Conservation (phyloP, 108 stramenopile species). For the Skeletonema grethae region DNA sequence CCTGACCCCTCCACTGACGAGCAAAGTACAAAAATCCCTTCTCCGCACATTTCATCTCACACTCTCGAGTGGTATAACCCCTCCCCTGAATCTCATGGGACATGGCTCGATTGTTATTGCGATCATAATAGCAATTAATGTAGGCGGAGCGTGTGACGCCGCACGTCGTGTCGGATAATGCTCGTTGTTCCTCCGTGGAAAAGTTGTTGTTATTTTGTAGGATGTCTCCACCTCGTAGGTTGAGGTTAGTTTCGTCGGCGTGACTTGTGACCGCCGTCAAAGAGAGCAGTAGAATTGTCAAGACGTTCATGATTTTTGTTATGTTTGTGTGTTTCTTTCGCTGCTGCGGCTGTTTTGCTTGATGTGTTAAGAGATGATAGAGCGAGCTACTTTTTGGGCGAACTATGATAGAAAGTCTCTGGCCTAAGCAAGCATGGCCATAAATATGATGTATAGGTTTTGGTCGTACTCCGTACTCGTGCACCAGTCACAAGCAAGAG, state of each 20-base stretch:
- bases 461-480: too few species aligned
- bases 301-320: not conserved
- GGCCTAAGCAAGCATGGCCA: too few species aligned
- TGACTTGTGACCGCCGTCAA: not conserved
- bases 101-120: slow-evolving; percentile 16
- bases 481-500: too few species aligned
- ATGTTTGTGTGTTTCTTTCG: not conserved
- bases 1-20: slow-evolving; percentile 5
- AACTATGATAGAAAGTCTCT: too few species aligned
- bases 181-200: not conserved
- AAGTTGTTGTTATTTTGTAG: too few species aligned
- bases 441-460: too few species aligned
- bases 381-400: too few species aligned
- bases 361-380: too few species aligned
- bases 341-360: too few species aligned
- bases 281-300: not conserved
- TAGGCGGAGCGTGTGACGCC: slow-evolving; percentile 18
- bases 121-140: slow-evolving; percentile 14
- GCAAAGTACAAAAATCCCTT: slow-evolving; percentile 5
- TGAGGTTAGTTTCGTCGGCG: not conserved
- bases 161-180: not conserved
- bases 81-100: slow-evolving; percentile 2
- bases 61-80: not conserved
- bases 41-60: not conserved
- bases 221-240: not conserved